Evolutionary conservation across 2,329 filamentous ascomycete genomes (phyloP).

Genomic region (Aaosphaeria pasadenensis): DNA sequence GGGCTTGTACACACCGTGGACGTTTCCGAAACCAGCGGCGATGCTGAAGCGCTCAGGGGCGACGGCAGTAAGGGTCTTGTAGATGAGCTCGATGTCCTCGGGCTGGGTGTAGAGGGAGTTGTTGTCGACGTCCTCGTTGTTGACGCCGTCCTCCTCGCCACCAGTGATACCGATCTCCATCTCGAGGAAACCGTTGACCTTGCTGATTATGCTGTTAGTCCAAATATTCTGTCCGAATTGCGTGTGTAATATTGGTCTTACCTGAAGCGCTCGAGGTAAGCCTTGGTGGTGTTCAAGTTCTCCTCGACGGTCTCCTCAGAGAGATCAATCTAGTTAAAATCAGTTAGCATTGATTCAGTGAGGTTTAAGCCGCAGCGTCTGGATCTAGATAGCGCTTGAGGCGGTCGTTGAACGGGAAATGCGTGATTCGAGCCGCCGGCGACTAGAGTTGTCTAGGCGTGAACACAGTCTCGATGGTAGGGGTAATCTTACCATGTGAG

Average conservation of each 20-base stretch:
- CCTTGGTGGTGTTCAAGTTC: constrained; percentile 89
- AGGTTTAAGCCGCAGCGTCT: too few species aligned
- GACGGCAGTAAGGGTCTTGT: constrained; percentile 80
- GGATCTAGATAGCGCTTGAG: too few species aligned
- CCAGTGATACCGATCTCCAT: constrained; percentile 97
- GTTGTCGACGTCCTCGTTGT: constrained; percentile 98
- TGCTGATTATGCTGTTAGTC: background rate
- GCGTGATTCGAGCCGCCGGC: too few species aligned
- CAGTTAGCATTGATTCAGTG: too few species aligned
- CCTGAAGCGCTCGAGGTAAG: constrained; percentile 93
- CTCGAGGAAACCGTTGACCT: constrained; percentile 71
- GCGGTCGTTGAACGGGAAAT: too few species aligned
- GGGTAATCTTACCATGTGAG: too few species aligned
- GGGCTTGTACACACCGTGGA: constrained; percentile 98
- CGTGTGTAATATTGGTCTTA: too few species aligned
- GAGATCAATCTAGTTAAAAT: too few species aligned
- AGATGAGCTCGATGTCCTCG: constrained; percentile 51
- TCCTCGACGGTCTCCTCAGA: constrained; percentile 86
- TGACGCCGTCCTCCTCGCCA: constrained; percentile 83
- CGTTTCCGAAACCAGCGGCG: constrained; percentile 96
- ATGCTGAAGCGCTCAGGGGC: constrained; percentile 96
- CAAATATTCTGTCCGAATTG: too few species aligned
- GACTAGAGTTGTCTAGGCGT: too few species aligned
- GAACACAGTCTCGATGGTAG: constrained; percentile 91
- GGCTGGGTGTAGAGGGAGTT: constrained; percentile 96